These are phyloP conservation scores for Chytriomyces sp. DNA, from an alignment of 192 early-diverging fungal genomes.

Conservation along the genomic window DNA sequence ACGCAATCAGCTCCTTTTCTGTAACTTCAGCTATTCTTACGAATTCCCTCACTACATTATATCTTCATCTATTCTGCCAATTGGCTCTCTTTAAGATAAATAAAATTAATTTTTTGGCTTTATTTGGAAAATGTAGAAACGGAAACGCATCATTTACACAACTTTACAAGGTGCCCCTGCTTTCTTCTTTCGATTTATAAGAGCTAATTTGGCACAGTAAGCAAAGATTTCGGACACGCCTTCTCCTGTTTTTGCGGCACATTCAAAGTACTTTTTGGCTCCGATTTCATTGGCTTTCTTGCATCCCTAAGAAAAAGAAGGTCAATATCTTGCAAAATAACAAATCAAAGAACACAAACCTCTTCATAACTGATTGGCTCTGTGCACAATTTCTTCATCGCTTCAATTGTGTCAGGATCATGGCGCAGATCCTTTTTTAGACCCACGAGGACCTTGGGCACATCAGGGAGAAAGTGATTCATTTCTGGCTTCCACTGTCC, in stretches of 20 bases:
- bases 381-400: slow-evolving; percentile 17
- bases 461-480: slow-evolving; percentile 75
- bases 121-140: too few relatives aligned
- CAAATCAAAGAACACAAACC: background rate
- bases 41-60: too few relatives aligned
- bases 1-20: too few relatives aligned
- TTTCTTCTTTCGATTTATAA: slow-evolving; percentile 27
- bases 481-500: slow-evolving; percentile 81
- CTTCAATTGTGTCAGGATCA: slow-evolving; percentile 37
- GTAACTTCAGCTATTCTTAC: too few relatives aligned
- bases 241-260: slow-evolving; percentile 74
- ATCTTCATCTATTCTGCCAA: too few relatives aligned
- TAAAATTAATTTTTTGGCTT: background rate
- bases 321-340: background rate
- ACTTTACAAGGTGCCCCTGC: slow-evolving; percentile 15
- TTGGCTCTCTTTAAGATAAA: background rate
- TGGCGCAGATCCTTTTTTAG: slow-evolving; percentile 48
- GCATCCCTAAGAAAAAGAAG: slow-evolving; percentile 53
- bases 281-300: slow-evolving; percentile 69
- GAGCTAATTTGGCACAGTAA: slow-evolving; percentile 62
- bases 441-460: slow-evolving; percentile 76
- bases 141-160: background rate
- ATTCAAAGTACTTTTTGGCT: slow-evolving; percentile 81
- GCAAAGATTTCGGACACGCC: slow-evolving; percentile 69
- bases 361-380: slow-evolving; percentile 27